These are phyloP conservation scores for Haberlea rhodopensis DNA, from an alignment of 257 asterid genomes.

Conservation along the genomic window DNA sequence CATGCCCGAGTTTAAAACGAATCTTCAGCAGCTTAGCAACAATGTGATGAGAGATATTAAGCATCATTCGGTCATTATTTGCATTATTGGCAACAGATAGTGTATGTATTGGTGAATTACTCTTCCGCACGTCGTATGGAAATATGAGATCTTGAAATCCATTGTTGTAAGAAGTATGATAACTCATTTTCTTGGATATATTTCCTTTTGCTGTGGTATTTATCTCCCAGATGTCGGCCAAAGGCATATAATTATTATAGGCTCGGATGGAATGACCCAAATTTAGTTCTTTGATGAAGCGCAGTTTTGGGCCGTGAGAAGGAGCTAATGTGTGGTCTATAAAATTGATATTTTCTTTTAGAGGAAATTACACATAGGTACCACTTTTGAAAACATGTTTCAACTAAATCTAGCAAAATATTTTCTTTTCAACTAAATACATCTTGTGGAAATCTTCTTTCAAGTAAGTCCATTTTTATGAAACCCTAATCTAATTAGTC, in stretches of 20 bases:
- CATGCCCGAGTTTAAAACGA: conserved; percentile 87
- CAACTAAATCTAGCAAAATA: too few relatives aligned
- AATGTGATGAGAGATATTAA: conserved; percentile 26
- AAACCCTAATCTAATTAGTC: too few relatives aligned
- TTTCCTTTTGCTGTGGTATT: neutral
- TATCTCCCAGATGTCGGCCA: neutral
- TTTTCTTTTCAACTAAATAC: too few relatives aligned
- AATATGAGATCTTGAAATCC: neutral
- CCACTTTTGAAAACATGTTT: too few relatives aligned
- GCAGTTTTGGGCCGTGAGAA: too few relatives aligned
- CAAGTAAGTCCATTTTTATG: too few relatives aligned
- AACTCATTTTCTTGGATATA: neutral
- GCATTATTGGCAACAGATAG: conserved; percentile 12
- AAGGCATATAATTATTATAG: neutral
- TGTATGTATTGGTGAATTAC: conserved; percentile 25
- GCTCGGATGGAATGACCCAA: too few relatives aligned
- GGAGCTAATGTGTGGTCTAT: too few relatives aligned
- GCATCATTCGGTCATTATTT: conserved; percentile 9
- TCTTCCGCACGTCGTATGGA: conserved; percentile 11
- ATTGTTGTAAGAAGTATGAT: neutral
- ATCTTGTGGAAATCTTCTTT: too few relatives aligned
- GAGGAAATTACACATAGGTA: too few relatives aligned
- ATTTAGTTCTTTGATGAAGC: neutral
- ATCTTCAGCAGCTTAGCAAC: conserved; percentile 74
- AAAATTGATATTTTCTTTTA: too few relatives aligned